Base-by-base conservation (phyloP, 129 eudicot species). In the Kitagawia praeruptora region DNA sequence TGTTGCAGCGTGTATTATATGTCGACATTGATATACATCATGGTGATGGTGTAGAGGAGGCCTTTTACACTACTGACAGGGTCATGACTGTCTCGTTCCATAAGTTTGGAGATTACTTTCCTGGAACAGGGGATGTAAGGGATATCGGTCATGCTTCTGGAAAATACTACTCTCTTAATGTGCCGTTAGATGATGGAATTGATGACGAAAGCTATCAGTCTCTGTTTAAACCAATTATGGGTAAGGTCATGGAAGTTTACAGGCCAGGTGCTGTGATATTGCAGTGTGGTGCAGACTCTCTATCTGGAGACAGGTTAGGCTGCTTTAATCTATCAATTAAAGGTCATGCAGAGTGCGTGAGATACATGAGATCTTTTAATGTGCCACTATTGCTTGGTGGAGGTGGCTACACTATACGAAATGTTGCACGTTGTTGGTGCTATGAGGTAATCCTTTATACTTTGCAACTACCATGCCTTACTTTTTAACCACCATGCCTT, bases 371-470 rank as follows among this genome's bases (percentile, higher is more conserved):
- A 64, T 78, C 81, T 56, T 78, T 78, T 8, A 78, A 78, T 78
- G 81, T 78, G 28, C 74, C 81, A 13, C 75, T 78, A 64, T 3
- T 67, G 39, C 73, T 67, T 67, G 73, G 73, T 28, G 73, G 73
- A 34, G 73, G 73, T 11, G 73, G 73, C 8, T 67, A 67, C 41
- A 67, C 73, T 1, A 67, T 67, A 0, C 73, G 73, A 8, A 67
- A 78, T 44, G 75, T 61, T 78, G 81, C 81, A 2, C 75, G 81
- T 11, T 78, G 81, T 45, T 78, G 75, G 81, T 78, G 81, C 54
- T 78, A 64, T n/a, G 81, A 56, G 75, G 81, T 56, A 70, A 61
- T 4, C 2, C 8, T 23, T n/a, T 9, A n/a, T 25, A 8, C 69
- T n/a, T 61, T 6, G 28, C 4, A 34, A 34, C 37, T 34, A 34